Percentiles rank a stretch among this genome's conserved stretches.
These are phyloP conservation scores for Saraca asoca DNA, from an alignment of 331 rosid species.

Conservation along the genomic window DNA sequence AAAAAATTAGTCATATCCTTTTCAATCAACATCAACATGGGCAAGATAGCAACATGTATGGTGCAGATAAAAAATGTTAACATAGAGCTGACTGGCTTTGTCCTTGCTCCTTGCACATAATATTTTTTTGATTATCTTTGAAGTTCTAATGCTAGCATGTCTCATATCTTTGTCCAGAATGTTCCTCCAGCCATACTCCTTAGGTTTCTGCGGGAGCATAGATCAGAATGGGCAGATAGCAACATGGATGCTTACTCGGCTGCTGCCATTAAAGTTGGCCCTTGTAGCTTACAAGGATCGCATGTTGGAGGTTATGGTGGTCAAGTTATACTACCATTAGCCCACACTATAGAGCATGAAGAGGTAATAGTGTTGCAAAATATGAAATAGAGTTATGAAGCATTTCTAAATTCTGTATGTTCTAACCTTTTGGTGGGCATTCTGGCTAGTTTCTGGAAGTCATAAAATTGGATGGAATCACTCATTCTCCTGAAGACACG, in stretches of 20 bases:
- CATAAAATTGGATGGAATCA: slow-evolving; percentile 87
- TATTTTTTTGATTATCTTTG: background rate
- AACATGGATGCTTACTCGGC: slow-evolving; percentile 97
- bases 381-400: background rate
- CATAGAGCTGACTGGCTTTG: background rate
- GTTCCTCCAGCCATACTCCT: slow-evolving; percentile 98
- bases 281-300: slow-evolving; percentile 91
- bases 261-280: slow-evolving; percentile 96
- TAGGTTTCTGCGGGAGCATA: slow-evolving; percentile 91
- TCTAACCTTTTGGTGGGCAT: slow-evolving; percentile 16
- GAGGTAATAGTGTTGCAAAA: slow-evolving; percentile 58
- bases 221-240: slow-evolving; percentile 99
- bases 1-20: too few species aligned
- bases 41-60: too few species aligned
- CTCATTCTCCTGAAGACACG: slow-evolving; percentile 89
- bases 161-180: slow-evolving; percentile 55
- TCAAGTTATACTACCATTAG: slow-evolving; percentile 97
- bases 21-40: too few species aligned
- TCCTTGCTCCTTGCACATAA: slow-evolving; percentile 1
- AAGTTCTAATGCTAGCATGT: slow-evolving; percentile 2
- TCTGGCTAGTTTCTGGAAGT: slow-evolving; percentile 80
- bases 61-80: too few species aligned
- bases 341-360: slow-evolving; percentile 97
- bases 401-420: background rate
- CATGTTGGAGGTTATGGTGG: slow-evolving; percentile 91